Conservation (phyloP, 768 basidiomycete genomes). For the Termitomyces heimii region DNA sequence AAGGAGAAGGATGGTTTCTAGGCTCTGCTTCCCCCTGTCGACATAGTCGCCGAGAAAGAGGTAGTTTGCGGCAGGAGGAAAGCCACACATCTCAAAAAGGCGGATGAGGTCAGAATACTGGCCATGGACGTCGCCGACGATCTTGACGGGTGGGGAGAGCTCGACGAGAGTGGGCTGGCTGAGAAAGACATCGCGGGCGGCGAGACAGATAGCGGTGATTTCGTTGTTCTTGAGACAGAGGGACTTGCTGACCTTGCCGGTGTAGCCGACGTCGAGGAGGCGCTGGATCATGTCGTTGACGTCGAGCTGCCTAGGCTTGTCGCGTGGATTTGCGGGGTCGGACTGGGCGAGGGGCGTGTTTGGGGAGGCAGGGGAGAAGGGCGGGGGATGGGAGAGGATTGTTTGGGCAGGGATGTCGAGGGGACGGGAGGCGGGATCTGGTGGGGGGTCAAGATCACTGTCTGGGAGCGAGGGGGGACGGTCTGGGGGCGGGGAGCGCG, state of each 20-base stretch:
- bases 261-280: slow-evolving; percentile 93
- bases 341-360: slow-evolving; percentile 32
- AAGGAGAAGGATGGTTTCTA: slow-evolving; percentile 95
- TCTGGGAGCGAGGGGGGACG: slow-evolving; percentile 23
- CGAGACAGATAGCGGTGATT: slow-evolving; percentile 90
- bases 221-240: slow-evolving; percentile 94
- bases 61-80: slow-evolving; percentile 95
- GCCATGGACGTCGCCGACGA: slow-evolving; percentile 98
- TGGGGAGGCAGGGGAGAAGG: slow-evolving; percentile 48
- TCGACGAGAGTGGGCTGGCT: slow-evolving; percentile 96
- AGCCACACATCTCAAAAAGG: slow-evolving; percentile 99
- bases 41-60: slow-evolving; percentile 99
- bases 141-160: slow-evolving; percentile 96
- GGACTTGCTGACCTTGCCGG: slow-evolving; percentile 96
- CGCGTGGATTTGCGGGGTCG: slow-evolving; percentile 43
- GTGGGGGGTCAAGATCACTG: slow-evolving; percentile 31
- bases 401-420: slow-evolving; percentile 83
- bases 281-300: slow-evolving; percentile 98
- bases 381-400: slow-evolving; percentile 69
- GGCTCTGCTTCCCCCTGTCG: slow-evolving; percentile 95
- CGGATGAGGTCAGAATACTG: slow-evolving; percentile 99
- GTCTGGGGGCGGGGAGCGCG: slow-evolving; percentile 26
- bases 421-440: slow-evolving; percentile 37
- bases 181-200: slow-evolving; percentile 94
- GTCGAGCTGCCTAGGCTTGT: slow-evolving; percentile 70